Percentiles rank a stretch among this genome's conserved stretches.
Evolutionary conservation across 495 filamentous ascomycete species (phyloP).

Genomic region (Podospora fimiseda): DNA sequence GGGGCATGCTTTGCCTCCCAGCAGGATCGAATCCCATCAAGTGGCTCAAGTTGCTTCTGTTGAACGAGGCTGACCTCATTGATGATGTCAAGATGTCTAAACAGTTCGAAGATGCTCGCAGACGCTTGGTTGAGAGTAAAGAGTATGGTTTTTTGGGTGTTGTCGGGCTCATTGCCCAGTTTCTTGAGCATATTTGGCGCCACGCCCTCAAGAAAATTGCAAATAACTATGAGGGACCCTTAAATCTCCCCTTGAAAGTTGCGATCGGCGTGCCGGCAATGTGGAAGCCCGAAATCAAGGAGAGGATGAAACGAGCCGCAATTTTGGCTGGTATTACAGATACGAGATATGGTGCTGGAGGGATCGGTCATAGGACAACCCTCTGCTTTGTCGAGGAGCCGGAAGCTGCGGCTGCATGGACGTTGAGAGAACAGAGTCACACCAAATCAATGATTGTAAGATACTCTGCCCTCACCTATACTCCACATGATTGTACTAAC

Average conservation of each 20-base stretch:
- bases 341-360: not conserved
- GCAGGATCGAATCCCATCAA: not conserved
- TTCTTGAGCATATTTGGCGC: not conserved
- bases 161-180: not conserved
- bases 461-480: no score
- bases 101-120: not conserved
- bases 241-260: not conserved
- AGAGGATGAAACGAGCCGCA: not conserved
- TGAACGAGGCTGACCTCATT: not conserved
- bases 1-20: not conserved
- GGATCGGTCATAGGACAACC: not conserved
- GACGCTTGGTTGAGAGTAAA: not conserved
- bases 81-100: not conserved
- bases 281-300: not conserved
- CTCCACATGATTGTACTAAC: no score
- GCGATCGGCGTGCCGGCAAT: not conserved
- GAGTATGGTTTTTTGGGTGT: not conserved
- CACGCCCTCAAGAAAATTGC: not conserved
- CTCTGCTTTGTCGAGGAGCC: not conserved
- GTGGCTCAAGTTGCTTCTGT: not conserved
- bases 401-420: slow-evolving; percentile 1
- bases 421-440: not conserved
- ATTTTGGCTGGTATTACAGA: not conserved
- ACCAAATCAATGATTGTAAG: no score
- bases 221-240: not conserved